These are phyloP conservation scores for Dactylonectria macrodidyma DNA, from an alignment of 2,329 filamentous ascomycete genomes.

Conservation along the genomic window DNA sequence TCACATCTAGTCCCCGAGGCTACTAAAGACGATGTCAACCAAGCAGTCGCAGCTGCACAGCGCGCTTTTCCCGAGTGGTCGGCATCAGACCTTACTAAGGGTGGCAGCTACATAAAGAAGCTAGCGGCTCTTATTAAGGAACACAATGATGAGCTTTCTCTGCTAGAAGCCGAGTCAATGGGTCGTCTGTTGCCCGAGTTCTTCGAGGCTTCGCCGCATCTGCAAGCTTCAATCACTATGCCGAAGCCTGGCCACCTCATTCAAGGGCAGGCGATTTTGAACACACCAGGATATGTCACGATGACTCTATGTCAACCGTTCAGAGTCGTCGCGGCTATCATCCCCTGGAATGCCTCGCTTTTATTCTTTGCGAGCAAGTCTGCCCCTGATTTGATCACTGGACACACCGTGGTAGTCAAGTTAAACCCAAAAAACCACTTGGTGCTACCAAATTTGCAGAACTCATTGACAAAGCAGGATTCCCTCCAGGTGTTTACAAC, in stretches of 20 bases:
- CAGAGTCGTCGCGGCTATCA: slow-evolving; percentile 69
- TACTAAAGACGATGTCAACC: slow-evolving; percentile 62
- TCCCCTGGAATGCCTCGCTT: slow-evolving; percentile 70
- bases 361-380: slow-evolving; percentile 61
- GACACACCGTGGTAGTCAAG: slow-evolving; percentile 41
- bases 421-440: slow-evolving; percentile 40
- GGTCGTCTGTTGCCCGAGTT: slow-evolving; percentile 36
- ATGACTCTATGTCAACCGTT: slow-evolving; percentile 65
- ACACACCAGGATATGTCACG: slow-evolving; percentile 63
- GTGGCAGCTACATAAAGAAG: slow-evolving; percentile 60
- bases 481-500: slow-evolving; percentile 83
- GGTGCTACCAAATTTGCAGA: slow-evolving; percentile 54
- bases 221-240: slow-evolving; percentile 57
- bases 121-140: slow-evolving; percentile 61
- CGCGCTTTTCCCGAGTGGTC: slow-evolving; percentile 65
- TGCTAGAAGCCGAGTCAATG: slow-evolving; percentile 38
- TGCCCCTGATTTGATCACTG: slow-evolving; percentile 35
- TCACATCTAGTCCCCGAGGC: slow-evolving; percentile 53
- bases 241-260: slow-evolving; percentile 57
- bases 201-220: slow-evolving; percentile 57
- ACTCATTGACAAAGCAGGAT: slow-evolving; percentile 79
- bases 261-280: slow-evolving; percentile 62
- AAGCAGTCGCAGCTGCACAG: slow-evolving; percentile 63
- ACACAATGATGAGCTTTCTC: slow-evolving; percentile 59
- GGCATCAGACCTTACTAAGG: slow-evolving; percentile 54